Conservation (phyloP, 305 asterid species). For the Fraxinus latifolia region DNA sequence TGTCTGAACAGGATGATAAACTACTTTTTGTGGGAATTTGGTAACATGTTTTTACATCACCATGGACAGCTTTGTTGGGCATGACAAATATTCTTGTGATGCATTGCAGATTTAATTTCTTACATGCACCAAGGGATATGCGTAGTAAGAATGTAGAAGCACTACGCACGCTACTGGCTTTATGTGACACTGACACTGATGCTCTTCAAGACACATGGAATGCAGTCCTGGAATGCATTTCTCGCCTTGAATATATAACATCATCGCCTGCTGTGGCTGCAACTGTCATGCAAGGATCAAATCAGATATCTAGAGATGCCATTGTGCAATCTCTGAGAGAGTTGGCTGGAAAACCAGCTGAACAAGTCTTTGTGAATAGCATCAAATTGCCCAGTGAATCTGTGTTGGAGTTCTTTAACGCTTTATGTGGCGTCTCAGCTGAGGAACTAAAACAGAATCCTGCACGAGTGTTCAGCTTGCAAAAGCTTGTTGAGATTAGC, state of each 20-base stretch:
- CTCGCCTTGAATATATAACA: constrained; percentile 91
- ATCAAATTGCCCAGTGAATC: constrained; percentile 96
- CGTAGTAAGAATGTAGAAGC: constrained; percentile 96
- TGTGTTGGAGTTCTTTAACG: constrained; percentile 91
- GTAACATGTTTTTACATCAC: not conserved
- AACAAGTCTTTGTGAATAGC: constrained; percentile 87
- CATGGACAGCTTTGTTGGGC: constrained; percentile 15
- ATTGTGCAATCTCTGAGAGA: constrained; percentile 86
- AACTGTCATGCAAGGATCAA: constrained; percentile 94
- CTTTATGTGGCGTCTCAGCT: constrained; percentile 93
- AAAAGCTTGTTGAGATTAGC: constrained; percentile 98
- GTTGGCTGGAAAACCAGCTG: constrained; percentile 93
- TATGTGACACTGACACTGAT: constrained; percentile 85
- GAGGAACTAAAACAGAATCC: constrained; percentile 95
- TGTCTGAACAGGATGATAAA: constrained; percentile 11
- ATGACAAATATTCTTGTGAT: constrained; percentile 26
- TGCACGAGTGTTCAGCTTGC: constrained; percentile 96
- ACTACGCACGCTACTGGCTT: constrained; percentile 73
- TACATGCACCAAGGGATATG: constrained; percentile 98
- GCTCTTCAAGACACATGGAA: constrained; percentile 99
- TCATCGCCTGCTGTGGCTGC: constrained; percentile 95
- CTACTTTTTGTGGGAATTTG: constrained; percentile 3
- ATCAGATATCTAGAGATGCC: constrained; percentile 93
- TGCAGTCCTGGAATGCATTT: constrained; percentile 90
- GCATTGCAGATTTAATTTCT: constrained; percentile 77